Evolutionary conservation across 441 rosid species (phyloP).

Genomic region (Adansonia madagascariensis): DNA sequence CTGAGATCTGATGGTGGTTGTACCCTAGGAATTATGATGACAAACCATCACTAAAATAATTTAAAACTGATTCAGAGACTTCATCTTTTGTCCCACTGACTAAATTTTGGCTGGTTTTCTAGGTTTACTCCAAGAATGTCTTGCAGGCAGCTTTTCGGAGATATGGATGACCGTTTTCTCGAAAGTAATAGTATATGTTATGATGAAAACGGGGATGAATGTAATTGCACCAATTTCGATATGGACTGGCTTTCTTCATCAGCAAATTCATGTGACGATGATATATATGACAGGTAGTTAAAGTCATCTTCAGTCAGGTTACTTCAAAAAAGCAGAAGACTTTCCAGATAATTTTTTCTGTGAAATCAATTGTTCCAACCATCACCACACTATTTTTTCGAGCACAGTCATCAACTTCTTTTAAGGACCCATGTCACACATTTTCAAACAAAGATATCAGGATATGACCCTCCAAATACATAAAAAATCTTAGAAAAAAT

Average conservation of each 20-base stretch:
- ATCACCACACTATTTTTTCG: neutral
- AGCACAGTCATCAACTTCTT: neutral
- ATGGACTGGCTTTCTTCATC: constrained; percentile 93
- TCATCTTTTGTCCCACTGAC: constrained; percentile 24
- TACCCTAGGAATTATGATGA: constrained; percentile 6
- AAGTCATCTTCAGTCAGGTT: neutral
- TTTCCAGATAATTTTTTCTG: constrained; percentile 16
- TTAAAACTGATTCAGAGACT: constrained; percentile 1
- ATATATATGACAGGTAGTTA: constrained; percentile 68
- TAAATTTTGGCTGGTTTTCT: constrained; percentile 29
- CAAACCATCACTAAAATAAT: neutral
- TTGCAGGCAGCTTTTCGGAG: constrained; percentile 46
- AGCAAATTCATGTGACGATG: constrained; percentile 92
- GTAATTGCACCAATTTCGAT: constrained; percentile 79
- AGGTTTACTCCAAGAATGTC: constrained; percentile 53
- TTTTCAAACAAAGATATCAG: too few relatives aligned
- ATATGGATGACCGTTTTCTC: constrained; percentile 49
- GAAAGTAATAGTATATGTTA: constrained; percentile 58
- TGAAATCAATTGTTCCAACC: neutral
- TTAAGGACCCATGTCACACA: too few relatives aligned
- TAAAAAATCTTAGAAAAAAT: too few relatives aligned
- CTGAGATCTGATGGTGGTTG: neutral
- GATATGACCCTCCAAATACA: too few relatives aligned
- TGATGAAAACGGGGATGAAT: constrained; percentile 56
- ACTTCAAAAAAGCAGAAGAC: neutral